A percentile compares a stretch with the other conserved stretches of the same genome.
Conservation (phyloP, 2,329 filamentous ascomycete species). For the Paecilomyces sp. region DNA sequence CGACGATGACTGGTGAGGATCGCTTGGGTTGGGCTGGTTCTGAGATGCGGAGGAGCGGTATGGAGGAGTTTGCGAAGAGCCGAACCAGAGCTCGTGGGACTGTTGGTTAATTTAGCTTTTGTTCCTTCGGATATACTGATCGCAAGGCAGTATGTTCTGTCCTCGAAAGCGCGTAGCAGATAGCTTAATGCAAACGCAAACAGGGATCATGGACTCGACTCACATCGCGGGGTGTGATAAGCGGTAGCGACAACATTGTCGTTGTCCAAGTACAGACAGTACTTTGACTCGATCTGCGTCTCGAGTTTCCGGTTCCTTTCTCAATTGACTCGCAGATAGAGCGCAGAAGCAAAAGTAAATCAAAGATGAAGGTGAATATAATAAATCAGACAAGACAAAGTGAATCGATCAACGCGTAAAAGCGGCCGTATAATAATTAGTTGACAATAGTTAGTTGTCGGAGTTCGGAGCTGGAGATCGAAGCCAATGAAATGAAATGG, state of each 20-base stretch:
- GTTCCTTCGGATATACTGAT: neutral
- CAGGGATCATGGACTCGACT: neutral
- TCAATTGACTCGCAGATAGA: neutral
- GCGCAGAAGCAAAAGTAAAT: neutral
- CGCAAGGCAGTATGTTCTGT: neutral
- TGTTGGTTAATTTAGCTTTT: constrained; percentile 27
- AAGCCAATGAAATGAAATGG: too few species aligned
- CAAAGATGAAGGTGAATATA: neutral
- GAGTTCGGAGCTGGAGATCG: too few species aligned
- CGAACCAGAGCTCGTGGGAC: constrained; percentile 70
- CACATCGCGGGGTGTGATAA: constrained; percentile 6
- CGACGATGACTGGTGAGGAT: constrained; percentile 22
- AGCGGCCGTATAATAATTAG: neutral
- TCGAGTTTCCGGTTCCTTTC: neutral
- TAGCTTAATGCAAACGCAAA: neutral
- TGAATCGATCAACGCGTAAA: neutral
- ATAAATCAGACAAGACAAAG: too few species aligned
- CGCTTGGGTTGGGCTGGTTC: constrained; percentile 17
- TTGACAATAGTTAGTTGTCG: neutral
- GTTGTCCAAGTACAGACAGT: constrained; percentile 2
- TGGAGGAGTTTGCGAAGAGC: constrained; percentile 47
- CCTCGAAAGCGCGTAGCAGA: too few species aligned
- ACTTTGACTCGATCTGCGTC: neutral
- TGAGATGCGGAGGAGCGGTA: constrained; percentile 29
- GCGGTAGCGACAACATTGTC: constrained; percentile 22